These are phyloP conservation scores for Drechslera avenae DNA, from an alignment of 2,329 filamentous ascomycete genomes.

Conservation along the genomic window DNA sequence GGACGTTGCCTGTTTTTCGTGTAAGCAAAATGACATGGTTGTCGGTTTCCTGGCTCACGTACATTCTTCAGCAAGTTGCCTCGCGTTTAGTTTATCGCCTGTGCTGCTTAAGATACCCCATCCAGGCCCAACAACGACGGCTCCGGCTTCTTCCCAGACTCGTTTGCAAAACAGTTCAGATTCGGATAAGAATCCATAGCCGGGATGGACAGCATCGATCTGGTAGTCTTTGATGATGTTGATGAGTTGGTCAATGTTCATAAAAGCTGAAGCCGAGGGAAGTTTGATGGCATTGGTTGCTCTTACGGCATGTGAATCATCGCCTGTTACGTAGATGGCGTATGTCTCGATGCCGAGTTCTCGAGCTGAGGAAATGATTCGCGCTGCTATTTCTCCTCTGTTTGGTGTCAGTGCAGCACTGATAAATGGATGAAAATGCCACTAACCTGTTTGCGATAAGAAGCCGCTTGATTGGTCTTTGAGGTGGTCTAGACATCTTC, in stretches of 20 bases:
- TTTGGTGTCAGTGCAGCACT: no score
- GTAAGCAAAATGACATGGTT: neutral
- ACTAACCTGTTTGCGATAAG: conserved; percentile 54
- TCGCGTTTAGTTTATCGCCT: conserved; percentile 62
- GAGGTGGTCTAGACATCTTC: conserved; percentile 32
- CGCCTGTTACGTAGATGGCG: conserved; percentile 61
- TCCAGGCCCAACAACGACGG: conserved; percentile 61
- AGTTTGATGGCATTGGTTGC: conserved; percentile 59
- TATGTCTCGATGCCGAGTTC: conserved; percentile 64
- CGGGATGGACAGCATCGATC: conserved; percentile 63
- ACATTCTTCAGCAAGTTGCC: conserved; percentile 58
- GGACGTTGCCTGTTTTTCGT: conserved; percentile 50
- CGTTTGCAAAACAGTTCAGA: conserved; percentile 56
- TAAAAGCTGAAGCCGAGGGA: conserved; percentile 58
- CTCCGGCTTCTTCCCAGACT: conserved; percentile 57
- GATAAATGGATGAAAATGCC: no score
- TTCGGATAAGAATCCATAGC: conserved; percentile 68
- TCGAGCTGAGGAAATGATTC: conserved; percentile 64
- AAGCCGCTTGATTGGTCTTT: conserved; percentile 55
- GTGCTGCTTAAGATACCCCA: conserved; percentile 62
- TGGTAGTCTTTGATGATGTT: conserved; percentile 54
- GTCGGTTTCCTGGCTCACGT: conserved; percentile 1
- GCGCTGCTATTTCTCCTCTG: conserved; percentile 68
- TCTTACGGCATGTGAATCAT: conserved; percentile 60
- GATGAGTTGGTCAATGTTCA: conserved; percentile 58